These are phyloP conservation scores for Suillus clintonianus DNA, from an alignment of 768 basidiomycete genomes.

Conservation along the genomic window DNA sequence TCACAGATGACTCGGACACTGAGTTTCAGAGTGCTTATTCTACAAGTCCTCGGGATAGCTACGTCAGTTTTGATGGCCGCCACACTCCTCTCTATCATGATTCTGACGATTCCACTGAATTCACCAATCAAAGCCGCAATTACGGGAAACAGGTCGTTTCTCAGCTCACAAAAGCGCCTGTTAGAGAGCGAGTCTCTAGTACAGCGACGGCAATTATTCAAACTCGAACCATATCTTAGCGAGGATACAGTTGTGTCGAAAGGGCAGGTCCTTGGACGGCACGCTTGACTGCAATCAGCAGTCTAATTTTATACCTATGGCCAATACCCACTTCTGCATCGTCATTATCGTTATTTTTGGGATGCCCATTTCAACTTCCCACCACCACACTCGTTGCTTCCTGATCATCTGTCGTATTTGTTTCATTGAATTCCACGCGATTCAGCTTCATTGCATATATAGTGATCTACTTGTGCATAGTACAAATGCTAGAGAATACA, in stretches of 20 bases:
- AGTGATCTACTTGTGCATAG: conserved; percentile 19
- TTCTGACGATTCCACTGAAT: conserved; percentile 32
- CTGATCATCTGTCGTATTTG: conserved; percentile 25
- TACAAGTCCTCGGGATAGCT: conserved; percentile 68
- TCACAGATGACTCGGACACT: conserved; percentile 77
- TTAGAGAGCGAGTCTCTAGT: conserved; percentile 59
- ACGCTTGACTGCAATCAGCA: conserved; percentile 18
- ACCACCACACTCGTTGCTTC: conserved; percentile 18
- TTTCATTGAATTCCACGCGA: conserved; percentile 17
- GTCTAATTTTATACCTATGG: conserved; percentile 19
- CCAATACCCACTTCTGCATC: conserved; percentile 28
- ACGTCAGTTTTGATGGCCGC: conserved; percentile 45
- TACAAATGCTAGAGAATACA: conserved; percentile 28
- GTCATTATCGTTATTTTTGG: conserved; percentile 21
- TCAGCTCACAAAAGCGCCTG: conserved; percentile 36
- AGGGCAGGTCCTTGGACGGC: conserved; percentile 24
- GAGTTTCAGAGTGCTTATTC: conserved; percentile 90
- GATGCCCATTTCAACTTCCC: conserved; percentile 16
- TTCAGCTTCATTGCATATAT: conserved; percentile 30
- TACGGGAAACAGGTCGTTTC: conserved; percentile 29
- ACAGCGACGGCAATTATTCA: conserved; percentile 51
- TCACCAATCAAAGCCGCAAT: conserved; percentile 32
- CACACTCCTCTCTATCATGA: conserved; percentile 21
- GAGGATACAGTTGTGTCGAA: conserved; percentile 37
- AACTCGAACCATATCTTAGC: conserved; percentile 38